A percentile compares a stretch with the other conserved stretches of the same genome.
Evolutionary conservation across 2,329 filamentous ascomycete genomes (phyloP).

Genomic region (Paraphaeosphaeria sporulosa): DNA sequence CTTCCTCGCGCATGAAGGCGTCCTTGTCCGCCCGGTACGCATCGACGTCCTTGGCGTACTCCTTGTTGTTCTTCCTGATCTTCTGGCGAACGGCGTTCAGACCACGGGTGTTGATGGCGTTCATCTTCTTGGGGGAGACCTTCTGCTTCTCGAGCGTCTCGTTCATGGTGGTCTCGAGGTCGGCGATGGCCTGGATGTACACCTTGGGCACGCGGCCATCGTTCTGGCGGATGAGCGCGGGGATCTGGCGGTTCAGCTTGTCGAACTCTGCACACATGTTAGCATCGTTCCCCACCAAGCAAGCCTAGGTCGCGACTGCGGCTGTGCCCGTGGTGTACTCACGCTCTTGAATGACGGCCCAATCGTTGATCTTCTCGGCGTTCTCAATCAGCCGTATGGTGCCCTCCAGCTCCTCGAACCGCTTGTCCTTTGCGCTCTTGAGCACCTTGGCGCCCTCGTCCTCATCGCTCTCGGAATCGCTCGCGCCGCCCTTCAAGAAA

Average conservation of each 20-base stretch:
- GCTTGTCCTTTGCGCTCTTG: constrained; percentile 98
- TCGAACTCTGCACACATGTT: constrained; percentile 75
- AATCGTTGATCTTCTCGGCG: constrained; percentile 96
- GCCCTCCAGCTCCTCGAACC: constrained; percentile 88
- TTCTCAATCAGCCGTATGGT: constrained; percentile 94
- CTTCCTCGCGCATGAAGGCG: constrained; percentile 84
- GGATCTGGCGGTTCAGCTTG: constrained; percentile 87
- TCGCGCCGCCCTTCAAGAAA: constrained; percentile 83
- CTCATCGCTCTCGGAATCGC: constrained; percentile 83
- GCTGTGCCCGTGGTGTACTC: constrained; percentile 49
- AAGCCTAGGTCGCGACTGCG: neutral
- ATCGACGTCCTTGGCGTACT: constrained; percentile 87
- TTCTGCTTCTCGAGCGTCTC: constrained; percentile 96
- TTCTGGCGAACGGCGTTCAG: constrained; percentile 98
- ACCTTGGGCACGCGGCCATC: constrained; percentile 83
- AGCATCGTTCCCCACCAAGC: constrained; percentile 25
- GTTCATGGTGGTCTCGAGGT: constrained; percentile 93
- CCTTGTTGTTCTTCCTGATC: constrained; percentile 98
- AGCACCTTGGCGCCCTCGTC: constrained; percentile 86
- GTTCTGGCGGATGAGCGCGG: constrained; percentile 60
- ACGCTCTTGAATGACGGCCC: constrained; percentile 91
- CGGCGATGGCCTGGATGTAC: constrained; percentile 91
- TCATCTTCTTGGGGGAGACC: constrained; percentile 97
- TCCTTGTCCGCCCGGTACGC: constrained; percentile 86
- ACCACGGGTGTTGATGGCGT: constrained; percentile 90